Percentiles rank a stretch among this genome's conserved stretches.
These are phyloP conservation scores for Diversispora epigaea DNA, from an alignment of 192 early-diverging fungal genomes.

Conservation along the genomic window DNA sequence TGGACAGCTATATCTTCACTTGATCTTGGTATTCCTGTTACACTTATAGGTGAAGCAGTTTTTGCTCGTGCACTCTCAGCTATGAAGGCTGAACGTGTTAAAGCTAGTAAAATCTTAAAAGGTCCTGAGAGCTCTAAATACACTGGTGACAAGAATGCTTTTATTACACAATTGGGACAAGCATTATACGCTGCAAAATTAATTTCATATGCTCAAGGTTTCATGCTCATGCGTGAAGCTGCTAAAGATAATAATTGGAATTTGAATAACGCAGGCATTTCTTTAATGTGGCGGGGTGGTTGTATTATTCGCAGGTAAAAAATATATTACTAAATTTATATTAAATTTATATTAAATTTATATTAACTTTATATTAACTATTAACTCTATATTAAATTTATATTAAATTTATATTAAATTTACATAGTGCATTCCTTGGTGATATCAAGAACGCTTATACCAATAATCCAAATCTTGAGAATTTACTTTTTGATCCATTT, in stretches of 20 bases:
- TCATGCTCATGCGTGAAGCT: constrained; percentile 97
- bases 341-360: not conserved
- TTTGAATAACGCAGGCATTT: constrained; percentile 96
- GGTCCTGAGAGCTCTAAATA: constrained; percentile 70
- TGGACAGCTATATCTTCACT: constrained; percentile 97
- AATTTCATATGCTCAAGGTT: constrained; percentile 98
- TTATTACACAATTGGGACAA: constrained; percentile 86
- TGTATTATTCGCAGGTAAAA: constrained; percentile 87
- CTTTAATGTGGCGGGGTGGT: constrained; percentile 98
- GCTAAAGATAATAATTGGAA: constrained; percentile 91
- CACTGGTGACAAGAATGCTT: constrained; percentile 84
- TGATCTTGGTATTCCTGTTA: constrained; percentile 94
- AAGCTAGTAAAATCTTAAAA: constrained; percentile 80
- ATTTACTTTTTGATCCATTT: constrained; percentile 94
- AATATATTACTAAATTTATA: not conserved
- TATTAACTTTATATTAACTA: not conserved
- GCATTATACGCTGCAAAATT: constrained; percentile 98
- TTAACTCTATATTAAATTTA: not conserved
- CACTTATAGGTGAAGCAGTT: constrained; percentile 97
- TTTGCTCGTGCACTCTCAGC: constrained; percentile 95
- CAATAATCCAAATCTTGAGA: constrained; percentile 81
- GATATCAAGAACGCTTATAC: constrained; percentile 96
- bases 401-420: not conserved
- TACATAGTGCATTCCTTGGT: constrained; percentile 83
- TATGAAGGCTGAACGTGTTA: constrained; percentile 93